Conservation (phyloP, 495 filamentous ascomycete species). For the Xylaria cubensis region DNA sequence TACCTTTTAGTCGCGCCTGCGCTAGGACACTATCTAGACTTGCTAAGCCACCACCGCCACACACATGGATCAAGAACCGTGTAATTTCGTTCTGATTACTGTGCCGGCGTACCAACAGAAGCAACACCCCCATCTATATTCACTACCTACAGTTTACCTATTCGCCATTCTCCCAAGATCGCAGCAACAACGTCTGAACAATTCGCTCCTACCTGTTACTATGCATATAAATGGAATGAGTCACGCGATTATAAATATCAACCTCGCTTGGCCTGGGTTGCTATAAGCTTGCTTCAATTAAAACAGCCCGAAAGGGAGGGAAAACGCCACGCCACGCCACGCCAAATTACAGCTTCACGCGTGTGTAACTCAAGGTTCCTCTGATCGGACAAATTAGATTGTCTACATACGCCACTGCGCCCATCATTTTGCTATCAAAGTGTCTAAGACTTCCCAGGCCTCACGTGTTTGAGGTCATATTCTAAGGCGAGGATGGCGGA, state of each 20-base stretch:
- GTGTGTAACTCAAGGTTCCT: not conserved
- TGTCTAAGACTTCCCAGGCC: not conserved
- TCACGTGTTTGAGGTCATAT: not conserved
- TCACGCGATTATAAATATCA: not conserved
- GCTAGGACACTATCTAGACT: not conserved
- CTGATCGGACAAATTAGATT: not conserved
- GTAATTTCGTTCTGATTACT: too few relatives aligned
- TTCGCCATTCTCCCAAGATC: not conserved
- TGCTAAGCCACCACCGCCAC: constrained; percentile 10
- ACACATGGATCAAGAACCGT: not conserved
- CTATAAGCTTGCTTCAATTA: not conserved
- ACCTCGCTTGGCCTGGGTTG: not conserved
- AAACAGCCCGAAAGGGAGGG: not conserved
- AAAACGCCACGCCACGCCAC: not conserved
- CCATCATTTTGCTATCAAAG: not conserved
- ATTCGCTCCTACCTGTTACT: not conserved
- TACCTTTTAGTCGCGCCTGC: too few relatives aligned
- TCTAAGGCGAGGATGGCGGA: constrained; percentile 12
- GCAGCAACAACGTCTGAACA: not conserved
- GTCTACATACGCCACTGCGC: not conserved
- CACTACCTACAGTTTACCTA: not conserved
- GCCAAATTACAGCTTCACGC: not conserved
- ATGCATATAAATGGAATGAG: not conserved
- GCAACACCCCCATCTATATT: not conserved
- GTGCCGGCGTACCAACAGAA: too few relatives aligned